Evolutionary conservation across 108 stramenopile genomes (phyloP).

Genomic region (Chaetoceros tenuissimus): DNA sequence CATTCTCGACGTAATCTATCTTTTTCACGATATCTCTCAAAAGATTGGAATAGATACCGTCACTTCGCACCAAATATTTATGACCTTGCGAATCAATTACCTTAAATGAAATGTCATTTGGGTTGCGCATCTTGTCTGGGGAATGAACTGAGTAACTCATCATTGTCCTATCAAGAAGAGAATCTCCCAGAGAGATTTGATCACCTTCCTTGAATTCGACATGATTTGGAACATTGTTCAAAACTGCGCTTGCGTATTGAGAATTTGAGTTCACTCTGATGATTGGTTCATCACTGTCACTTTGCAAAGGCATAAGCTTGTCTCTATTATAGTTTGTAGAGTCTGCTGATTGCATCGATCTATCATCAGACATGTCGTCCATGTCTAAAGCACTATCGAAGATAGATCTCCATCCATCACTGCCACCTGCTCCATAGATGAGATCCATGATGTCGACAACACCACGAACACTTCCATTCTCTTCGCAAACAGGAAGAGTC

Average conservation of each 20-base stretch:
- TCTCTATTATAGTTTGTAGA: background rate
- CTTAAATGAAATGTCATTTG: constrained; percentile 39
- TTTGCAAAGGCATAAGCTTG: background rate
- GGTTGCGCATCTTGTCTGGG: constrained; percentile 7
- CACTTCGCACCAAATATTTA: constrained; percentile 63
- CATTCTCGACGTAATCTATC: constrained; percentile 18
- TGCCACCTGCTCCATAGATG: constrained; percentile 75
- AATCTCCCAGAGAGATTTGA: constrained; percentile 41
- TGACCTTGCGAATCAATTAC: constrained; percentile 62
- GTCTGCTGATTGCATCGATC: constrained; percentile 12
- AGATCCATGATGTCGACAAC: constrained; percentile 94
- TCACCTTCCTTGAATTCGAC: constrained; percentile 48
- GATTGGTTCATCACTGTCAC: constrained; percentile 10
- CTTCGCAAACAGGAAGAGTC: constrained; percentile 85
- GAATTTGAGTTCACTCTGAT: constrained; percentile 27
- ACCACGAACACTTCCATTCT: constrained; percentile 77
- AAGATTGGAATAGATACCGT: constrained; percentile 29
- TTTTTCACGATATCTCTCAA: constrained; percentile 38
- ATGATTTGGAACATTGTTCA: constrained; percentile 67
- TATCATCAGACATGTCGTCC: constrained; percentile 45
- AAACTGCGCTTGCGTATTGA: constrained; percentile 27
- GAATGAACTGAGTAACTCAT: constrained; percentile 23
- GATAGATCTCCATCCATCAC: constrained; percentile 80
- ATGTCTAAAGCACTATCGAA: constrained; percentile 61
- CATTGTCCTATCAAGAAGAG: constrained; percentile 10